Conservation (phyloP, 306 rosid species). For the Hylodesmum podocarpum region DNA sequence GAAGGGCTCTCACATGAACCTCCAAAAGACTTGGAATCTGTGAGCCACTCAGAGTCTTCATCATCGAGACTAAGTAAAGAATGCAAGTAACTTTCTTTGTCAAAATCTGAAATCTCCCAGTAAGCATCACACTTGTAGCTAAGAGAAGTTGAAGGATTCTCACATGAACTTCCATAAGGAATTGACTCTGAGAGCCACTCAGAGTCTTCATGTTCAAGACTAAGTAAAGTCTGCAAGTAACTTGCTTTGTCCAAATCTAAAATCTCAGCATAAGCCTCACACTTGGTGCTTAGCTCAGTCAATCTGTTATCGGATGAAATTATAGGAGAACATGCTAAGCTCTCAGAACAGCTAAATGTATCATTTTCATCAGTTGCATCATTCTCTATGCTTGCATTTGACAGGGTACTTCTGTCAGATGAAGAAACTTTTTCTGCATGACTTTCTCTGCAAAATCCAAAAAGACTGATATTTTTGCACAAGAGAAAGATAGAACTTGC, state of each 20-base stretch:
- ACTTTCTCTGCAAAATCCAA: neutral
- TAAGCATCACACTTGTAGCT: slow-evolving; percentile 6
- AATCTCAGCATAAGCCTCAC: neutral
- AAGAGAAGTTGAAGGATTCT: neutral
- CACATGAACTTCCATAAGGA: neutral
- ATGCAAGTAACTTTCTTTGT: slow-evolving; percentile 20
- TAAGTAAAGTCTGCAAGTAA: neutral
- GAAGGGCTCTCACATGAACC: slow-evolving; percentile 21
- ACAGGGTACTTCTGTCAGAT: neutral
- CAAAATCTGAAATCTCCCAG: slow-evolving; percentile 23
- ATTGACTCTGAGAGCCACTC: neutral
- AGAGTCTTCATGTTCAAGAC: neutral
- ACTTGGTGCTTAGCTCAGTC: neutral
- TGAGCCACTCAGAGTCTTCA: neutral
- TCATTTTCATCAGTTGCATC: slow-evolving; percentile 4
- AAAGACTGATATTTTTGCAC: neutral
- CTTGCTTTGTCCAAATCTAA: neutral
- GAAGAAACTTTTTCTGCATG: neutral
- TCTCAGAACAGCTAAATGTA: neutral
- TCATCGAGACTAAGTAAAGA: slow-evolving; percentile 49
- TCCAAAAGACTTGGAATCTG: neutral
- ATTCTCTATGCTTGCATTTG: slow-evolving; percentile 12
- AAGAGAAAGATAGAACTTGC: slow-evolving; percentile 24
- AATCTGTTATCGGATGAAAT: neutral
- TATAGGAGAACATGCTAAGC: neutral